A percentile compares a stretch with the other conserved stretches of the same genome.
Conservation (phyloP, 305 asterid genomes). For the Fraxinus nigra region DNA sequence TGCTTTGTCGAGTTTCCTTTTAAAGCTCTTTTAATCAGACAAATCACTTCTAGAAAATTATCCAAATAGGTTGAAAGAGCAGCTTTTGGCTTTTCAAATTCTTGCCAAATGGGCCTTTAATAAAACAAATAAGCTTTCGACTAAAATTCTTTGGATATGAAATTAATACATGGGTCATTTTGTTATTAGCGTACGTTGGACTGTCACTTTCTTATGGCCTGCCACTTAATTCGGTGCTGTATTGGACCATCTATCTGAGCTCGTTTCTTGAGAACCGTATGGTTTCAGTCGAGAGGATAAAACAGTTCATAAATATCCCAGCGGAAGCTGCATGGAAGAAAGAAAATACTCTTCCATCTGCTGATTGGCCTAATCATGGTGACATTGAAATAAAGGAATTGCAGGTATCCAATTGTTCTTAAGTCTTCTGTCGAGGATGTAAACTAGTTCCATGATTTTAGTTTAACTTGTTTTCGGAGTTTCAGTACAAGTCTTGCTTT, state of each 20-base stretch:
- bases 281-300: conserved; percentile 79
- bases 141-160: conserved; percentile 2
- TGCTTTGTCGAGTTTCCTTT: neutral
- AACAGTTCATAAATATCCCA: conserved; percentile 57
- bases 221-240: conserved; percentile 46
- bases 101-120: neutral
- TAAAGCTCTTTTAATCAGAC: neutral
- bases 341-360: conserved; percentile 34
- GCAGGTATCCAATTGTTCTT: conserved; percentile 41
- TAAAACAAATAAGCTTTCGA: neutral
- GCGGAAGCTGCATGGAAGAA: conserved; percentile 66
- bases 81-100: neutral
- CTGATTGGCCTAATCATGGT: conserved; percentile 58
- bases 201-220: conserved; percentile 79
- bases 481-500: neutral
- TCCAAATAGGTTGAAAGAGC: neutral
- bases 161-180: neutral
- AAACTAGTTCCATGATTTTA: neutral
- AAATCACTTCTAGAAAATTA: neutral
- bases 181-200: conserved; percentile 49
- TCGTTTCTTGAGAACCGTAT: conserved; percentile 55
- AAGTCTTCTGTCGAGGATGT: neutral
- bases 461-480: neutral
- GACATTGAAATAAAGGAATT: conserved; percentile 48
- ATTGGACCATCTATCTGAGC: conserved; percentile 41